Conservation (phyloP, 805 yeast genomes). For the Yarrowia osloensis region DNA sequence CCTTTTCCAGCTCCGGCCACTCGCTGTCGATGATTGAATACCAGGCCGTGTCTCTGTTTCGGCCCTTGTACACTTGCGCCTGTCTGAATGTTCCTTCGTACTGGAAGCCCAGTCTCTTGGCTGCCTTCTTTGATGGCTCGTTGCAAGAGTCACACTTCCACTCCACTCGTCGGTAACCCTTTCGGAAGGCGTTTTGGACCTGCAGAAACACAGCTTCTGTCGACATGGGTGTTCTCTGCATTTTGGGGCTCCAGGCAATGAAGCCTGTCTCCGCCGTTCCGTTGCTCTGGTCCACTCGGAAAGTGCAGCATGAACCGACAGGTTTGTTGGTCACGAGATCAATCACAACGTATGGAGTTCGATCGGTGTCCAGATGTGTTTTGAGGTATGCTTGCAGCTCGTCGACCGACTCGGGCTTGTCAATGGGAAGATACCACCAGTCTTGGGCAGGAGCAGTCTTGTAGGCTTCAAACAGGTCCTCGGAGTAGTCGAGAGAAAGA, state of each 20-base stretch:
- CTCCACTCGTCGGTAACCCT: conserved; percentile 42
- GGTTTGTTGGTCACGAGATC: conserved; percentile 36
- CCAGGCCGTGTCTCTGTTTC: conserved; percentile 43
- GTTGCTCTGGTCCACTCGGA: conserved; percentile 40
- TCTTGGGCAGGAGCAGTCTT: neutral
- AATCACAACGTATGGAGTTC: conserved; percentile 37
- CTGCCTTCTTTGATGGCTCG: conserved; percentile 41
- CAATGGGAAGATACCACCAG: conserved; percentile 37
- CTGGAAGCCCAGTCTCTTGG: conserved; percentile 42
- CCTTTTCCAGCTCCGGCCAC: conserved; percentile 38
- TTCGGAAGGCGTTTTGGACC: conserved; percentile 40
- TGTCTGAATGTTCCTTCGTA: conserved; percentile 43
- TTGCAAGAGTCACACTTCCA: conserved; percentile 45
- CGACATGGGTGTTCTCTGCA: conserved; percentile 39
- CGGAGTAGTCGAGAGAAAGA: conserved; percentile 3
- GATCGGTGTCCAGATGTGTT: conserved; percentile 24
- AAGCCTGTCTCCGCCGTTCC: conserved; percentile 34
- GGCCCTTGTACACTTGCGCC: conserved; percentile 39
- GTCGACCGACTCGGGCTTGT: conserved; percentile 32
- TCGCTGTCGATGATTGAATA: conserved; percentile 42
- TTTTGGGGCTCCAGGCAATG: conserved; percentile 27
- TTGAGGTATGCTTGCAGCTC: conserved; percentile 30
- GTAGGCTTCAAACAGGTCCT: conserved; percentile 22
- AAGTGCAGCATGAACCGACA: conserved; percentile 39
- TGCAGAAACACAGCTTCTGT: conserved; percentile 43